A percentile compares a stretch with the other conserved stretches of the same genome.
phyloP scores from a whole-genome alignment of 2,329 filamentous ascomycete genomes.

The Immersiporthe knoxdaviesiana region DNA sequence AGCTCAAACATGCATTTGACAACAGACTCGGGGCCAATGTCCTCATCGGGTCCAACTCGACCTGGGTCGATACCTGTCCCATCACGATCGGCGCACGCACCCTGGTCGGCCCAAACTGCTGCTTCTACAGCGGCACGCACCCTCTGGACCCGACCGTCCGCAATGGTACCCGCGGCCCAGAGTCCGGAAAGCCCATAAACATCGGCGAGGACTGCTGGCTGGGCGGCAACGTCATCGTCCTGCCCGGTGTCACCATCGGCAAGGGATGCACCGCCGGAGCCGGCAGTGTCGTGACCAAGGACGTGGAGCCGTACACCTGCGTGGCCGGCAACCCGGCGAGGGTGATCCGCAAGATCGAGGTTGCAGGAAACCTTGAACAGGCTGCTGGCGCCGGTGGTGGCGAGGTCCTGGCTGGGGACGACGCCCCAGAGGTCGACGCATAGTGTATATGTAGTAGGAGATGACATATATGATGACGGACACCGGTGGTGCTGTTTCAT shows the following conservation, averaged over 20 bases:
- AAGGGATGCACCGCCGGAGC: slow-evolving; percentile 75
- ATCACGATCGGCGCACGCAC: slow-evolving; percentile 78
- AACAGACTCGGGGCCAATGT: slow-evolving; percentile 66
- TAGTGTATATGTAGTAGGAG: not conserved
- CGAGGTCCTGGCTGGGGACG: slow-evolving; percentile 24
- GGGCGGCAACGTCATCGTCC: slow-evolving; percentile 70
- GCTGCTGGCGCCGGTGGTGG: slow-evolving; percentile 10
- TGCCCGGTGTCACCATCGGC: slow-evolving; percentile 80
- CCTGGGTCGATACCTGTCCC: slow-evolving; percentile 75
- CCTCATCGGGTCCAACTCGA: slow-evolving; percentile 75
- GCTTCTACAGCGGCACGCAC: slow-evolving; percentile 75
- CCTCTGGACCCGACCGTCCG: slow-evolving; percentile 75
- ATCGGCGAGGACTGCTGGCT: slow-evolving; percentile 85
- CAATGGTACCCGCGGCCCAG: slow-evolving; percentile 75
- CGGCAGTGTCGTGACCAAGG: slow-evolving; percentile 81
- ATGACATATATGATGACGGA: not conserved
- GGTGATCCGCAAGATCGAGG: slow-evolving; percentile 51
- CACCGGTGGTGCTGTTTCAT: slow-evolving; percentile 46
- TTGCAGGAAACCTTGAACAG: slow-evolving; percentile 31
- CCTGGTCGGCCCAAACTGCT: slow-evolving; percentile 77
- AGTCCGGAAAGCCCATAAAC: slow-evolving; percentile 71
- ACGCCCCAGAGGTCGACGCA: slow-evolving; percentile 18
- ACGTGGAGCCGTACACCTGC: slow-evolving; percentile 65
- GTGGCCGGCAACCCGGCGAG: slow-evolving; percentile 70
- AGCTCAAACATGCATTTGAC: not conserved